phyloP scores from a whole-genome alignment of 225 moss, liverwort and hornwort species.

The Bryum argenteum region DNA sequence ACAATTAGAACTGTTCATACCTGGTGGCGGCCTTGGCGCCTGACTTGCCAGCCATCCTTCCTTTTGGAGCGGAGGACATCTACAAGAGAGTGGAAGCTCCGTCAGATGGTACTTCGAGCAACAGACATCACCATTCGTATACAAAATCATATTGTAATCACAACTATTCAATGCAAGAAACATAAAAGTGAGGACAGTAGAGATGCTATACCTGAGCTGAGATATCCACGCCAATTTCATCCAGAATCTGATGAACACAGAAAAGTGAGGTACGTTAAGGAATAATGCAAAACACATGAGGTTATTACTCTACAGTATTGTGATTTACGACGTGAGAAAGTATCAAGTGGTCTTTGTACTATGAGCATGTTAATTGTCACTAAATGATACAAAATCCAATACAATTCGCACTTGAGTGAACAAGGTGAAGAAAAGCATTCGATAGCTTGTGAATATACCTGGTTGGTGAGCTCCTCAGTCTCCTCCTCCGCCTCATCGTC shows the following conservation, averaged over 20 bases:
- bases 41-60: conserved; percentile 71
- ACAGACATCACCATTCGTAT: not conserved
- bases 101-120: conserved; percentile 8
- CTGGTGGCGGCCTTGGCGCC: conserved; percentile 75
- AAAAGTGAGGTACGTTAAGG: conserved; percentile 15
- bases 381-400: not conserved
- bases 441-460: conserved; percentile 48
- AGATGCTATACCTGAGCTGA: conserved; percentile 65
- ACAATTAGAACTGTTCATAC: conserved; percentile 42
- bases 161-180: not conserved
- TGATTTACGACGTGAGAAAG: not conserved
- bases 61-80: conserved; percentile 88
- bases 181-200: not conserved
- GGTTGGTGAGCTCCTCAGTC: conserved; percentile 93
- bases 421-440: not conserved
- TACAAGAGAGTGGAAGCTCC: conserved; percentile 17
- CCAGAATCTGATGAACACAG: conserved; percentile 65
- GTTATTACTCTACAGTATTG: no score
- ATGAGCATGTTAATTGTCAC: not conserved
- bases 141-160: conserved; percentile 1
- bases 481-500: conserved; percentile 98
- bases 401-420: not conserved
- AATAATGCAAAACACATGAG: not conserved
- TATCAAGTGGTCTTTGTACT: not conserved
- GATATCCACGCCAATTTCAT: conserved; percentile 96